Evolutionary conservation across 805 yeast genomes (phyloP), one percentile per base, ranked within the genome.

Genomic region (Ogataea sp.): DNA sequence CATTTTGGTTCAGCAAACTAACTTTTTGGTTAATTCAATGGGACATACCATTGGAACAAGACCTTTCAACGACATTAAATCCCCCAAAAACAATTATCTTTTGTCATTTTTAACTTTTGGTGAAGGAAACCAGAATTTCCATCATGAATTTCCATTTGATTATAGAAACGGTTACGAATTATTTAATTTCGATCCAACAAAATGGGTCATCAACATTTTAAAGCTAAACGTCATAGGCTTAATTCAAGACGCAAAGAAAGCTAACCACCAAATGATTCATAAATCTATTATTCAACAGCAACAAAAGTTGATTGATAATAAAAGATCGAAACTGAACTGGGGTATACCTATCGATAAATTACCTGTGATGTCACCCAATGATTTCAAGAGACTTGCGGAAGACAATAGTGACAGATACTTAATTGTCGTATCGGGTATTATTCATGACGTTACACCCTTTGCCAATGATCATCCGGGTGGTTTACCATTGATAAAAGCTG

Each of bases 391-490:
- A 37, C 52, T 74, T 14, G 61, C 70, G 13, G 45, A 51, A 9
- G 43, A 58, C 8, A 47, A 58, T 1, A 47, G 48, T 7, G 52
- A 49, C 30, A 48, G 50, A 37, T 79, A 82, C 24, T 71, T 87
- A 46, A 86, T 87, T 23, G 85, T 87, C 13, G 86, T 89, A 36
- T 84, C 85, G 33, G 95, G 95, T 28, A 86, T 90, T 38, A 93
- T 89, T 20, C 97, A 90, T 60, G 97, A 89, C 56, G 83, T 90
- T 11, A 80, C 95, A 4, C 94, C 93, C 23, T 89, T 89, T 58
- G 79, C 88, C 57, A 80, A 81, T 50, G 86, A 85, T 52, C 97
- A 89, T 60, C 97, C 97, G 2, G 97, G 97, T 48, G 97, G 97
- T 2, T 61, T 78, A 25, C 80, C 89, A 5, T 70, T 89, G 37